phyloP scores from a whole-genome alignment of 257 asterid genomes.

The Penstemon davidsonii region DNA sequence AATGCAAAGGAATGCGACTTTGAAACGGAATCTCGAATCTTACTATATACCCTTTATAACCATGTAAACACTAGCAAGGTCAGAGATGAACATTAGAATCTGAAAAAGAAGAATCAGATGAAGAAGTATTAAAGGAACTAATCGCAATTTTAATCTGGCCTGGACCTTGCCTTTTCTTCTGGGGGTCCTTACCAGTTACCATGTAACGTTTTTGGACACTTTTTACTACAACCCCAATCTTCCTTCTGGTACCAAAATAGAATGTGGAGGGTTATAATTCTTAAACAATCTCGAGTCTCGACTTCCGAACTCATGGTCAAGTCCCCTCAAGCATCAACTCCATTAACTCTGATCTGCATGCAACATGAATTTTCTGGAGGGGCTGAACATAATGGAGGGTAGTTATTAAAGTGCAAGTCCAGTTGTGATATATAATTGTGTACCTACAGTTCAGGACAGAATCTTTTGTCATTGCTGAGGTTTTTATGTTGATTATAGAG shows the following conservation, averaged over 20 bases:
- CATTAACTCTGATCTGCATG: neutral
- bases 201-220: neutral
- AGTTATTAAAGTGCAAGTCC: neutral
- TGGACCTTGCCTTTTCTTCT: slow-evolving; percentile 17
- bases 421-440: neutral
- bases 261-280: slow-evolving; percentile 10
- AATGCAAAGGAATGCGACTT: neutral
- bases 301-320: neutral
- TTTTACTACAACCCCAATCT: neutral
- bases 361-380: neutral
- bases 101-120: neutral
- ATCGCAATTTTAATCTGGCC: neutral
- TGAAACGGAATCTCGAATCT: neutral
- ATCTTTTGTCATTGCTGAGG: slow-evolving; percentile 9
- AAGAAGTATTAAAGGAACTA: no score
- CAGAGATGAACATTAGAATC: neutral
- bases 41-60: neutral
- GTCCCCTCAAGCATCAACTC: slow-evolving; percentile 4
- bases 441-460: slow-evolving; percentile 13
- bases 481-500: slow-evolving; percentile 7
- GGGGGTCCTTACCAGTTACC: neutral
- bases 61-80: neutral
- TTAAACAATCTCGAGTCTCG: neutral
- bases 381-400: neutral
- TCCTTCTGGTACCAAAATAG: neutral